phyloP scores from a whole-genome alignment of 2,329 filamentous ascomycete species.

The Ambrosiella beaveri region DNA sequence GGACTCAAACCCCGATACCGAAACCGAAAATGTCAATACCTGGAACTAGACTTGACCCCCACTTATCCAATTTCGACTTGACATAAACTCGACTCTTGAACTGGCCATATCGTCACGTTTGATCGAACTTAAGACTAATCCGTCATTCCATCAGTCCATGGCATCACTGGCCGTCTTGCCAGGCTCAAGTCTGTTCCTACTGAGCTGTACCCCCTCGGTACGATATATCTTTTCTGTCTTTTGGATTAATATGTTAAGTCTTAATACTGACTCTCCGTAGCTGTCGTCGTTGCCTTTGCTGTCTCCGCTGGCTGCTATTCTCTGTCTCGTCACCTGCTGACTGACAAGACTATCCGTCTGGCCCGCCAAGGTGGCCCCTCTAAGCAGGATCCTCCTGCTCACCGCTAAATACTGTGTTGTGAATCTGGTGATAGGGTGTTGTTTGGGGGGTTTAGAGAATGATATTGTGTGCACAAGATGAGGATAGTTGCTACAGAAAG shows the following conservation, averaged over 20 bases:
- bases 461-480: neutral
- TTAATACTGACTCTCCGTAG: constrained; percentile 28
- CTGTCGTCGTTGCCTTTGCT: constrained; percentile 74
- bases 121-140: neutral
- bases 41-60: neutral
- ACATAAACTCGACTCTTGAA: neutral
- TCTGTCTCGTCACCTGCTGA: constrained; percentile 59
- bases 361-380: constrained; percentile 36
- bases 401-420: constrained; percentile 20
- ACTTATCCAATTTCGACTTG: neutral
- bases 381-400: constrained; percentile 21
- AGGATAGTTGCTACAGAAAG: neutral
- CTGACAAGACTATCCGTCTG: constrained; percentile 87
- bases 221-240: constrained; percentile 13
- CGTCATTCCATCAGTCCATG: constrained; percentile 51
- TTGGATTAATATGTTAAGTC: neutral
- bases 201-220: constrained; percentile 90
- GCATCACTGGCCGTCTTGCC: constrained; percentile 86
- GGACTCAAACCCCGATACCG: too few species aligned
- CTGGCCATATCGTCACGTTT: neutral
- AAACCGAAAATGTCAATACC: too few species aligned
- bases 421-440: neutral
- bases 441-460: neutral
- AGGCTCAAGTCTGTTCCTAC: constrained; percentile 77
- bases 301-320: constrained; percentile 71